Conservation (phyloP, 1,284 basidiomycete genomes). For the Leccinum huronense region DNA sequence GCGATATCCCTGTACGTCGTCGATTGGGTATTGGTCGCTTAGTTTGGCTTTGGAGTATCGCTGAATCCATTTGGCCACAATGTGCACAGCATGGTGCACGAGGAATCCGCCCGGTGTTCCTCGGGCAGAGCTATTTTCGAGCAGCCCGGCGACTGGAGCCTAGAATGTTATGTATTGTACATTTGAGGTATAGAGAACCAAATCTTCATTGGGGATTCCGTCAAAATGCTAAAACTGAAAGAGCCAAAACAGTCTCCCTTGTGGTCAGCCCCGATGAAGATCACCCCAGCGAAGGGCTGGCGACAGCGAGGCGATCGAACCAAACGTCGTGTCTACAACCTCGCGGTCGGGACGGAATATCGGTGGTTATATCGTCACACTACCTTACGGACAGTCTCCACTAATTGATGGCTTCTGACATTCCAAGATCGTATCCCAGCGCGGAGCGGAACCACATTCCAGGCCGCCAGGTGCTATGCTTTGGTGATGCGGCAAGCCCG, state of each 20-base stretch:
- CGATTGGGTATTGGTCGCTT: constrained; percentile 29
- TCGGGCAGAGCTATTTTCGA: constrained; percentile 35
- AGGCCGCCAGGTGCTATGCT: constrained; percentile 10
- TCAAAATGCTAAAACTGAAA: constrained; percentile 37
- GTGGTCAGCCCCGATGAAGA: constrained; percentile 22
- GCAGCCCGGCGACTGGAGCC: constrained; percentile 9
- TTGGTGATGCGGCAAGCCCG: constrained; percentile 7
- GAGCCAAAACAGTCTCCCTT: constrained; percentile 35
- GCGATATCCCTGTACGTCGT: constrained; percentile 25
- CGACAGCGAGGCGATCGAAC: constrained; percentile 21
- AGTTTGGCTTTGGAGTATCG: constrained; percentile 23
- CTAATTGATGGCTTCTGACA: constrained; percentile 6
- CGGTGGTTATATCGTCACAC: constrained; percentile 19
- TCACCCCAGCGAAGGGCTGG: constrained; percentile 23
- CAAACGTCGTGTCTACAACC: constrained; percentile 17
- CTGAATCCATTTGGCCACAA: constrained; percentile 21
- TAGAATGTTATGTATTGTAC: constrained; percentile 18
- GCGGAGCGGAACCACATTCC: constrained; percentile 18
- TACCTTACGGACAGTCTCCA: constrained; percentile 9
- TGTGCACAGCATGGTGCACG: constrained; percentile 27
- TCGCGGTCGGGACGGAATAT: constrained; percentile 27
- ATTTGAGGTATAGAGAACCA: constrained; percentile 22
- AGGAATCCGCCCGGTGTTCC: constrained; percentile 33
- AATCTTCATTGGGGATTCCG: constrained; percentile 24
- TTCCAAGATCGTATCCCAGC: constrained; percentile 5